These are phyloP conservation scores for Penicillium sumatraense DNA, from an alignment of 2,329 filamentous ascomycete genomes.

Conservation along the genomic window DNA sequence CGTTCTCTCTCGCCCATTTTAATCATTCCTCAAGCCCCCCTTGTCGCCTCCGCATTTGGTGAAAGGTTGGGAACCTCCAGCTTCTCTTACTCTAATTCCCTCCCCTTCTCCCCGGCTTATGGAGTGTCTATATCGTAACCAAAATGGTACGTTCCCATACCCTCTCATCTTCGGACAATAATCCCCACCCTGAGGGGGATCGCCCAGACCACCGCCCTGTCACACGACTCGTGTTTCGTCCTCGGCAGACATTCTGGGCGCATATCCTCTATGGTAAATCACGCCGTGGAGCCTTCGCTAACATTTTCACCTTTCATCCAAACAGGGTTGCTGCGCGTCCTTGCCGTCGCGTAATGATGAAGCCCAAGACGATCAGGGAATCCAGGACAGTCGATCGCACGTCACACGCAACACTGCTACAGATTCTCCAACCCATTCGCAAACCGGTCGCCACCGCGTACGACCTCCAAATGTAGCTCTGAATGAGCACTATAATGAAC, in stretches of 20 bases:
- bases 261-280: background rate
- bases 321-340: constrained; percentile 48
- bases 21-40: background rate
- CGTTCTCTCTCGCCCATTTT: background rate
- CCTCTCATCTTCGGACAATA: background rate
- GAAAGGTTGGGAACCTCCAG: constrained; percentile 1
- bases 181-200: background rate
- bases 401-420: constrained; percentile 21
- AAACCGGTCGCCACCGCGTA: constrained; percentile 19
- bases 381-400: constrained; percentile 29
- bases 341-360: constrained; percentile 38
- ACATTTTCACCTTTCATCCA: background rate
- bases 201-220: background rate
- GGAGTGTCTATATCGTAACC: constrained; percentile 29
- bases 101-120: constrained; percentile 27
- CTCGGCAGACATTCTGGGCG: background rate
- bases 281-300: constrained; percentile 3
- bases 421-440: constrained; percentile 12
- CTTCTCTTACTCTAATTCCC: constrained; percentile 8
- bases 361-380: constrained; percentile 28
- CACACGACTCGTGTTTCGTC: constrained; percentile 5
- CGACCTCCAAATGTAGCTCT: constrained; percentile 35
- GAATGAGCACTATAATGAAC: constrained; percentile 70
- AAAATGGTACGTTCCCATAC: constrained; percentile 41
- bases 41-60: constrained; percentile 1